Percentiles rank a stretch among this genome's conserved stretches.
Conservation (phyloP, 306 rosid species). For the Urtica urens region DNA sequence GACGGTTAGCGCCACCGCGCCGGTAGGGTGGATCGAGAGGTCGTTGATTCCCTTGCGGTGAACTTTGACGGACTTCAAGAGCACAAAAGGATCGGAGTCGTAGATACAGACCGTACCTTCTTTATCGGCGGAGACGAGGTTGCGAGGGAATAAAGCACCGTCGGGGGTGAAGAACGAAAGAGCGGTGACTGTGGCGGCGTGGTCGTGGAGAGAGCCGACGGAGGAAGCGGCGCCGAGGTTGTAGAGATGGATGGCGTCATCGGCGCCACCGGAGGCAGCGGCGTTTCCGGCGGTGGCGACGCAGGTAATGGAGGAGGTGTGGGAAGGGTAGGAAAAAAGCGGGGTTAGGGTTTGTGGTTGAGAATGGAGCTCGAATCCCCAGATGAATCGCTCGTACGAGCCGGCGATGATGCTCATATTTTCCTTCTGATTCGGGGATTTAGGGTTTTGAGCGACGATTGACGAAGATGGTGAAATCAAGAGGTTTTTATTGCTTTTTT, state of each 20-base stretch:
- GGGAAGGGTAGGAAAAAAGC: conserved; percentile 79
- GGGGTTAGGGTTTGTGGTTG: conserved; percentile 41
- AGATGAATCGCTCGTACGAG: conserved; percentile 72
- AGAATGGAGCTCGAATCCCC: conserved; percentile 67
- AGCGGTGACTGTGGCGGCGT: conserved; percentile 64
- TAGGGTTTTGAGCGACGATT: too few species aligned
- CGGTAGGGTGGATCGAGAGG: conserved; percentile 74
- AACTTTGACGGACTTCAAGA: conserved; percentile 44
- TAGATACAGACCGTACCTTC: conserved; percentile 58
- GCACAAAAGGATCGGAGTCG: conserved; percentile 82
- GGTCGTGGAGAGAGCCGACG: conserved; percentile 71
- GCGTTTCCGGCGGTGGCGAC: conserved; percentile 55
- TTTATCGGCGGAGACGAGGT: conserved; percentile 74
- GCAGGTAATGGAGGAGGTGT: conserved; percentile 57
- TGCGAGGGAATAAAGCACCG: conserved; percentile 56
- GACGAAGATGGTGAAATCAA: too few species aligned
- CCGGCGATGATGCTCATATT: conserved; percentile 86
- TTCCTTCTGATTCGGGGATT: too few species aligned
- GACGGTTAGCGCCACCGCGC: conserved; percentile 68
- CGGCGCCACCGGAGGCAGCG: conserved; percentile 87
- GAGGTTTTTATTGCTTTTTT: too few species aligned
- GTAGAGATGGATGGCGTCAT: conserved; percentile 84
- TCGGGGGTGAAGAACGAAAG: conserved; percentile 70
- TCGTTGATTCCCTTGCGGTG: conserved; percentile 62
- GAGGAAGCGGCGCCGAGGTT: conserved; percentile 54